These are phyloP conservation scores for Isoetes taiwanensis DNA, from an alignment of 75 land plant species.

Conservation along the genomic window DNA sequence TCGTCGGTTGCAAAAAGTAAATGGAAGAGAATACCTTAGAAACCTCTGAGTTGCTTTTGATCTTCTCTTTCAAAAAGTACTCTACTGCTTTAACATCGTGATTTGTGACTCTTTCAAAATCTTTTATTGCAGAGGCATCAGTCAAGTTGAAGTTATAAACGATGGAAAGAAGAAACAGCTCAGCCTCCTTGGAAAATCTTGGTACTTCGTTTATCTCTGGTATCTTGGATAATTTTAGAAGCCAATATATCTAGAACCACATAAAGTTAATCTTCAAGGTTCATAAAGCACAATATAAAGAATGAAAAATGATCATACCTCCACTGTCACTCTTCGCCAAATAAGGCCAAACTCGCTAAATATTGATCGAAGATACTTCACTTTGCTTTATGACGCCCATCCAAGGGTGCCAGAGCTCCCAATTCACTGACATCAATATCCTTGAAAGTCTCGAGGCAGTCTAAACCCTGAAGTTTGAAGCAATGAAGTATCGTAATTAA, in stretches of 20 bases:
- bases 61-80: constrained; percentile 69
- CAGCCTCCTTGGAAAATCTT: constrained; percentile 51
- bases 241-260: constrained; percentile 87
- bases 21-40: constrained; percentile 37
- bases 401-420: constrained; percentile 76
- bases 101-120: constrained; percentile 72
- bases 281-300: no score
- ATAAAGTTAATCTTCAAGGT: no score
- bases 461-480: no score
- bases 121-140: constrained; percentile 71
- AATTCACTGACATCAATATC: no score
- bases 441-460: no score
- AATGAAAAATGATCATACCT: constrained; percentile 45
- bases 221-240: constrained; percentile 62
- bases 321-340: constrained; percentile 63
- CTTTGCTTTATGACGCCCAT: constrained; percentile 76
- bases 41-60: constrained; percentile 55
- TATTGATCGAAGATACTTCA: constrained; percentile 52
- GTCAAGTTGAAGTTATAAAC: constrained; percentile 35
- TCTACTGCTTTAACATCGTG: constrained; percentile 98
- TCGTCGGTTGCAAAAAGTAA: no score
- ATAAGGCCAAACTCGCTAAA: constrained; percentile 83
- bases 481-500: no score
- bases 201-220: constrained; percentile 71
- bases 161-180: constrained; percentile 34